Conservation (phyloP, 306 rosid genomes). For the Psophocarpus tetragonolobus region DNA sequence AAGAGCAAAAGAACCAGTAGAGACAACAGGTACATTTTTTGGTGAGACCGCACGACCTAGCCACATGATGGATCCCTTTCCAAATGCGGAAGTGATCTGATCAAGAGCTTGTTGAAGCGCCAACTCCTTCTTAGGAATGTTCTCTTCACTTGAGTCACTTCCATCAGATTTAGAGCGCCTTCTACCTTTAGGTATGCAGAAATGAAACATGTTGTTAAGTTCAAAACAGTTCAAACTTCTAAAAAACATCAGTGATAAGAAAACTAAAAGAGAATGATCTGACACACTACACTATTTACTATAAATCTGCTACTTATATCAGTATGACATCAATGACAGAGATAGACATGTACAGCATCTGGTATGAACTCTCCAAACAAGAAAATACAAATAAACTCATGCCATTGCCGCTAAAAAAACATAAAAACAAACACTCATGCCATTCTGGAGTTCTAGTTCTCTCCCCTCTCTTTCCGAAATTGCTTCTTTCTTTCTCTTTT, state of each 20-base stretch:
- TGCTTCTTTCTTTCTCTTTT: neutral
- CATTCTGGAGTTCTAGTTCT: neutral
- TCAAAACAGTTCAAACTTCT: conserved; percentile 2
- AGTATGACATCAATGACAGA: neutral
- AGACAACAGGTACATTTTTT: conserved; percentile 68
- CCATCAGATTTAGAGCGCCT: conserved; percentile 69
- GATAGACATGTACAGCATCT: neutral
- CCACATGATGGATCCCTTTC: conserved; percentile 97
- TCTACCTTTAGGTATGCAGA: conserved; percentile 54
- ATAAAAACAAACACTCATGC: neutral
- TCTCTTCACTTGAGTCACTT: conserved; percentile 70
- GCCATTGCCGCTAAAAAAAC: no score
- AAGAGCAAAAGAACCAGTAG: conserved; percentile 85
- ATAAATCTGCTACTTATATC: neutral
- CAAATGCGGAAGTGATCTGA: conserved; percentile 83
- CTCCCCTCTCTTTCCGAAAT: neutral
- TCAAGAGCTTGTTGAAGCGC: conserved; percentile 88
- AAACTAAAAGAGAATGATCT: conserved; percentile 6
- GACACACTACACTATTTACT: neutral
- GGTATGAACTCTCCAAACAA: neutral
- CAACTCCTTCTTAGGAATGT: conserved; percentile 73
- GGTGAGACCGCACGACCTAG: conserved; percentile 64
- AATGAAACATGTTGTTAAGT: conserved; percentile 8
- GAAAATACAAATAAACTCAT: neutral
- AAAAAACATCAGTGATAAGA: neutral